A percentile compares a stretch with the other conserved stretches of the same genome.
Evolutionary conservation across 1,139 yeast genomes (phyloP).

Genomic region (Kluyveromyces marxianus): DNA sequence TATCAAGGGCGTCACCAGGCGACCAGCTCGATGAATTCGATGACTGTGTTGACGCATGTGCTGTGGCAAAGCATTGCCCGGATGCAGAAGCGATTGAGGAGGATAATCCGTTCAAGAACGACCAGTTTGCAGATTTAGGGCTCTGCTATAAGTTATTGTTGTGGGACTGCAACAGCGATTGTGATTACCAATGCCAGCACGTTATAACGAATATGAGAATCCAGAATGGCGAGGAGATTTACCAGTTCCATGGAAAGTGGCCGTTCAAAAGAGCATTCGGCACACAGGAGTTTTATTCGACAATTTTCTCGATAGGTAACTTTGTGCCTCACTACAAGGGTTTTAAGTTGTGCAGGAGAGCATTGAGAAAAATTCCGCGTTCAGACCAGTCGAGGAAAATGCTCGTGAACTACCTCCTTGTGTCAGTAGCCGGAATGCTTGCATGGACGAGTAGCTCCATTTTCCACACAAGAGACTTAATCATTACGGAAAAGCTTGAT

Average conservation of each 20-base stretch:
- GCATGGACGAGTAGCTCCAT: conserved; percentile 87
- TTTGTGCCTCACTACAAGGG: conserved; percentile 69
- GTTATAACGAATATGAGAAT: conserved; percentile 52
- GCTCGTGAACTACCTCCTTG: conserved; percentile 22
- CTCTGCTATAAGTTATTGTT: conserved; percentile 35
- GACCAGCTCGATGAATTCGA: conserved; percentile 66
- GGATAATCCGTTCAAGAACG: conserved; percentile 28
- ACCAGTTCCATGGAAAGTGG: conserved; percentile 97
- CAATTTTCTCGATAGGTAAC: conserved; percentile 72
- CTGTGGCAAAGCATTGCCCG: conserved; percentile 31
- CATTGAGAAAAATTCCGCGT: conserved; percentile 15
- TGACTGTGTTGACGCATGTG: conserved; percentile 60
- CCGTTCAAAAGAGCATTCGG: conserved; percentile 73
- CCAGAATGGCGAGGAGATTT: conserved; percentile 41
- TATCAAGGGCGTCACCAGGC: conserved; percentile 55
- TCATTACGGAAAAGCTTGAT: conserved; percentile 75
- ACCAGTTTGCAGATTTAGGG: conserved; percentile 29
- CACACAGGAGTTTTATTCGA: conserved; percentile 79
- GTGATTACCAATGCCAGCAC: conserved; percentile 90
- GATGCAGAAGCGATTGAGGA: conserved; percentile 16
- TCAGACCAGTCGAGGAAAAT: conserved; percentile 13
- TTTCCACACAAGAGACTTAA: conserved; percentile 80
- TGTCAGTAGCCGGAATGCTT: conserved; percentile 56
- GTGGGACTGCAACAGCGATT: conserved; percentile 79
- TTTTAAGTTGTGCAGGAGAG: conserved; percentile 33